Base-by-base conservation (phyloP, 1,284 basidiomycete species). In the Trametes pubescens region DNA sequence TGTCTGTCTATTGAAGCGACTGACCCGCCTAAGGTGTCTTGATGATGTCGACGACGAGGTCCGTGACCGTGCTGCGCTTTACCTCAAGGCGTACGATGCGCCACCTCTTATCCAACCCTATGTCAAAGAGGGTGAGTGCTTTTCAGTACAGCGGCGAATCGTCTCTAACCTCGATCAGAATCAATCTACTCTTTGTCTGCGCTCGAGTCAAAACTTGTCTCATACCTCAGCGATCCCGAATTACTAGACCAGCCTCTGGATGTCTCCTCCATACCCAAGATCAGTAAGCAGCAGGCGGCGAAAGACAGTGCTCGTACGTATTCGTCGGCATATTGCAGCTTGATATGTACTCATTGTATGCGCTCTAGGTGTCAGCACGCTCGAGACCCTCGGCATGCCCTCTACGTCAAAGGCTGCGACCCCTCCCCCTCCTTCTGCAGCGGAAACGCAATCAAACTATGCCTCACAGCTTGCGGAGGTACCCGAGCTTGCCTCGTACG, bases 21-120 rank as follows among this genome's bases (percentile, higher is more conserved):
- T 57, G 18, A 58, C 18, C 14, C 4, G 26, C 51, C 44, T 10
- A 51, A 95, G 95, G 71, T 99, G 98, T 76, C 82, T 99, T 69
- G 98, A 99, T 76, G 98, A 99, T 78, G 95, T 99, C 21, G 98
- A 99, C 68, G 98, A 99, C 75, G 98, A 99, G 82, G 98, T 99
- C 65, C 90, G 98, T 58, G 98, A 99, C 77, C 93, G 98, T 64
- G 98, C 97, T 6, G 95, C 97, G 11, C 86, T 99, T 79, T 99
- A 98, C 78, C 85, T 98, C 65, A 91, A 89, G 79, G 85, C 94
- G 8, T 88, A 98, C 72, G 86, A 91, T 69, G 92, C 94, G 75
- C 87, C 92, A 67, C 79, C 85, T 16, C 82, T 99, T 61, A 94
- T 94, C 7, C 89, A 94, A 71, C 86, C 86, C 37, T 97, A 96